phyloP scores from a whole-genome alignment of 1,284 basidiomycete species.

The Cryptococcus deneoformans region DNA sequence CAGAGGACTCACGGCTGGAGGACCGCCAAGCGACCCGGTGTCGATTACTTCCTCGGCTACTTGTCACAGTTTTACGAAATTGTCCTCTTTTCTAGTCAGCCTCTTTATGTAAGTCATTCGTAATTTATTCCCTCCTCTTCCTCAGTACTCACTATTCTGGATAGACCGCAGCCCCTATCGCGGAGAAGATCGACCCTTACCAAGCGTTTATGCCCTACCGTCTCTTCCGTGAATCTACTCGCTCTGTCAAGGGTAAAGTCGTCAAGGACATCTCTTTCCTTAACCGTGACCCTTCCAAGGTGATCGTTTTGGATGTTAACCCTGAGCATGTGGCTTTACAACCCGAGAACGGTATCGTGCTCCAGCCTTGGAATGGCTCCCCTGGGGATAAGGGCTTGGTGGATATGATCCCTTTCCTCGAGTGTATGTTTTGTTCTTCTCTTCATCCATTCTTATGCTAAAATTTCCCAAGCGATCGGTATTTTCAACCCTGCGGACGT shows the following conservation, averaged over 20 bases:
- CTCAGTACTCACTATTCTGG: neutral
- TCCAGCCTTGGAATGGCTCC: conserved; percentile 86
- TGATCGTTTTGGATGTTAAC: conserved; percentile 82
- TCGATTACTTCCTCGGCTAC: conserved; percentile 97
- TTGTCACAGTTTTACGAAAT: conserved; percentile 98
- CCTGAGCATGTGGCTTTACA: conserved; percentile 73
- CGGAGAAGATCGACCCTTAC: conserved; percentile 94
- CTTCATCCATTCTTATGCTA: neutral
- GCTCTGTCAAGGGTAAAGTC: conserved; percentile 70
- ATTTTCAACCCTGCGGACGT: conserved; percentile 84
- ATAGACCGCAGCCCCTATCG: conserved; percentile 81
- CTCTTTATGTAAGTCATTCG: conserved; percentile 68
- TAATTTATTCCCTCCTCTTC: neutral
- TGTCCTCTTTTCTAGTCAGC: conserved; percentile 91
- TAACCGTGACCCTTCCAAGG: conserved; percentile 89
- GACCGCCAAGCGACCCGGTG: conserved; percentile 90
- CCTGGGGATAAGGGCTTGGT: conserved; percentile 74
- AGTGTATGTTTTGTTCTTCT: conserved; percentile 63
- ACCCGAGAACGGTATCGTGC: conserved; percentile 83
- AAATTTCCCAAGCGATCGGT: conserved; percentile 64
- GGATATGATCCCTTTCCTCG: conserved; percentile 93
- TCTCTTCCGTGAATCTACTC: conserved; percentile 86
- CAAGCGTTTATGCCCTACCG: conserved; percentile 84
- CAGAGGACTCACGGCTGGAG: conserved; percentile 84
- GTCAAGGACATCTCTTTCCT: conserved; percentile 92